Percentiles rank a stretch among this genome's conserved stretches.
Conservation (phyloP, 106 monocot species). For the Phalaenopsis equestris region DNA sequence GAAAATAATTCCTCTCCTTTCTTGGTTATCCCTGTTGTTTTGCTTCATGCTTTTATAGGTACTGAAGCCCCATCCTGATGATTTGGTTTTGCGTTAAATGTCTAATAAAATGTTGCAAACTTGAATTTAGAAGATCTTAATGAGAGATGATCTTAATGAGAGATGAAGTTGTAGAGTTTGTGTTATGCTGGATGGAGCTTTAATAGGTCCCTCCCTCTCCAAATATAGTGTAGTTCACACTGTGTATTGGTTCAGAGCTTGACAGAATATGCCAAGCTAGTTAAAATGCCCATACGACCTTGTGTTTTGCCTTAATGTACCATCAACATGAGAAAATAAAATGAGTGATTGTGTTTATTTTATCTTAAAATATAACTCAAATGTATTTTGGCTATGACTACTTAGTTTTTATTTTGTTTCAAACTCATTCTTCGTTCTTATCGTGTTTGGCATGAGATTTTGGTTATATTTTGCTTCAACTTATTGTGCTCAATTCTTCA, state of each 20-base stretch:
- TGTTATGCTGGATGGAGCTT: background rate
- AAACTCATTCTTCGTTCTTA: too few species aligned
- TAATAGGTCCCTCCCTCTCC: background rate
- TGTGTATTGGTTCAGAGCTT: background rate
- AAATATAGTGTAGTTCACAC: conserved; percentile 3
- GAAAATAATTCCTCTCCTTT: conserved; percentile 3
- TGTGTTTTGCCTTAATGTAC: too few species aligned
- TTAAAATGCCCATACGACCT: too few species aligned
- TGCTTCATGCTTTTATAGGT: background rate
- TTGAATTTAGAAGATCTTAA: background rate
- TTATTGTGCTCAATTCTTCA: too few species aligned
- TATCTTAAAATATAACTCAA: too few species aligned
- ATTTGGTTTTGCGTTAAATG: background rate
- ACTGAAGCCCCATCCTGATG: background rate
- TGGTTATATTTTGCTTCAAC: too few species aligned
- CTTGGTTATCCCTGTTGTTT: background rate
- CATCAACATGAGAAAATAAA: too few species aligned
- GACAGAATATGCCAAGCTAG: too few species aligned
- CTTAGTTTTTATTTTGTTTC: too few species aligned
- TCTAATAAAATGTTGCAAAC: background rate
- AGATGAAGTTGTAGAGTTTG: background rate
- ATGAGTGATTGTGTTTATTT: too few species aligned
- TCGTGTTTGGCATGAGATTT: too few species aligned
- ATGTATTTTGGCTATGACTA: too few species aligned
- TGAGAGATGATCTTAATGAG: background rate